Base-by-base conservation (phyloP, 2,329 filamentous ascomycete species). In the Diaporthe longicolla region DNA sequence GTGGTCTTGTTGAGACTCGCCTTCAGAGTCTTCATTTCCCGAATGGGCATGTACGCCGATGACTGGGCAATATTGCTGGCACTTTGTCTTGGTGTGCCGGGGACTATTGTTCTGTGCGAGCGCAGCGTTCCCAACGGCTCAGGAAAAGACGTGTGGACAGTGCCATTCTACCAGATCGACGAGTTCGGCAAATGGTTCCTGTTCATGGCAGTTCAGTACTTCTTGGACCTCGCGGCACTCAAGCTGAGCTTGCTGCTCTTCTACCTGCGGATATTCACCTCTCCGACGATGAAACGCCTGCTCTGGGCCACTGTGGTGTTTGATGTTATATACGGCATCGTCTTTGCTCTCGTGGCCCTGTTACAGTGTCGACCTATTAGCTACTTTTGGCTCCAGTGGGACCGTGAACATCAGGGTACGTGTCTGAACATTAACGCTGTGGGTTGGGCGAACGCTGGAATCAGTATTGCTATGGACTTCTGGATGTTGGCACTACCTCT, bases 401-500 rank as follows among this genome's bases (percentile, higher is more conserved):
- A 85, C 19, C 82, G 82, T 0, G 79, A 83, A 24, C 81, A 83
- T 4, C 48, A 77, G 0, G 86, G 86, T 1, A 78, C 66, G 5
- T 88, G 87, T 72, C 78, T 86, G 68, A 79, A 87, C 54, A 78
- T 83, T 19, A 84, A 82, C 54, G 77, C 79, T 0, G 81, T 85
- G 35, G 81, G 81, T 1, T 87, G 85, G 84, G 81, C 82, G 26
- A 84, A 86, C 45, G 85, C 86, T 0, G 78, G 77, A 0, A 81
- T 86, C 59, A 83, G 85, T 52, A 84, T 88, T 13, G 78, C 78
- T 2, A 77, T 87, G 26, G 86, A 88, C 73, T 13, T 86, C 0
- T 82, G 82, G 77, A 85, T 88, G 75, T 80, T 87, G 58, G 81
- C 78, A 0, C 76, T 87, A 0, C 85, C 85, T 0, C 77, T 87